Evolutionary conservation across 352 stramenopile genomes (phyloP).

Genomic region (Blastocystis sp.): DNA sequence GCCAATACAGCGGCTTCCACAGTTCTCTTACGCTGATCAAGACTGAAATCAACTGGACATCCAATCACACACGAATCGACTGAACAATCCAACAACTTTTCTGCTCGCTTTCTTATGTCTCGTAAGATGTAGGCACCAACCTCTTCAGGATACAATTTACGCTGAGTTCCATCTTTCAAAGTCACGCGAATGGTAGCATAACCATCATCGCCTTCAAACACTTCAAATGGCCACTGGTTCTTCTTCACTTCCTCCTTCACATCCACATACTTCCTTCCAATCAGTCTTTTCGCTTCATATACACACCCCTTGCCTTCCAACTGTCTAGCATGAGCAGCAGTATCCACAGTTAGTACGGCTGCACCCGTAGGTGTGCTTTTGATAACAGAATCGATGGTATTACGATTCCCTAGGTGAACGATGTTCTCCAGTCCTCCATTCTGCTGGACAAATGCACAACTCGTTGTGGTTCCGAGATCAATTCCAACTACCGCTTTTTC

Average conservation of each 20-base stretch:
- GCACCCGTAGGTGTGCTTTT: neutral
- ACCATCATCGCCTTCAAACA: slow-evolving; percentile 25
- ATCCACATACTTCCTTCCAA: slow-evolving; percentile 45
- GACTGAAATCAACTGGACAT: slow-evolving; percentile 43
- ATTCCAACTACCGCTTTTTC: neutral
- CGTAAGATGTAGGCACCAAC: neutral
- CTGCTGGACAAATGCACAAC: slow-evolving; percentile 7
- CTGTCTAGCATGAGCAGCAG: neutral
- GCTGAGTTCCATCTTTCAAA: neutral
- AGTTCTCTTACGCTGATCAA: slow-evolving; percentile 3
- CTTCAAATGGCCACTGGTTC: slow-evolving; percentile 48
- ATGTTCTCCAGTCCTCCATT: neutral
- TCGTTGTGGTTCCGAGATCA: slow-evolving; percentile 52
- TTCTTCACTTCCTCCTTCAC: slow-evolving; percentile 25
- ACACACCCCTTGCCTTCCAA: neutral
- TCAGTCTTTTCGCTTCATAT: slow-evolving; percentile 52
- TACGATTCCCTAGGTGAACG: neutral
- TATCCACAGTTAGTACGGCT: neutral
- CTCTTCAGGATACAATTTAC: neutral
- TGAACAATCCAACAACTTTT: neutral
- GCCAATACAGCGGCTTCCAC: slow-evolving; percentile 1
- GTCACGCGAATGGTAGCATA: neutral
- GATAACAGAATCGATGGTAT: slow-evolving; percentile 36
- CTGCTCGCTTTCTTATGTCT: slow-evolving; percentile 1
- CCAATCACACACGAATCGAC: slow-evolving; percentile 26